Evolutionary conservation across 129 eudicot species (phyloP), one percentile per base, ranked within the genome.

Genomic region (Artemisia tridentata): DNA sequence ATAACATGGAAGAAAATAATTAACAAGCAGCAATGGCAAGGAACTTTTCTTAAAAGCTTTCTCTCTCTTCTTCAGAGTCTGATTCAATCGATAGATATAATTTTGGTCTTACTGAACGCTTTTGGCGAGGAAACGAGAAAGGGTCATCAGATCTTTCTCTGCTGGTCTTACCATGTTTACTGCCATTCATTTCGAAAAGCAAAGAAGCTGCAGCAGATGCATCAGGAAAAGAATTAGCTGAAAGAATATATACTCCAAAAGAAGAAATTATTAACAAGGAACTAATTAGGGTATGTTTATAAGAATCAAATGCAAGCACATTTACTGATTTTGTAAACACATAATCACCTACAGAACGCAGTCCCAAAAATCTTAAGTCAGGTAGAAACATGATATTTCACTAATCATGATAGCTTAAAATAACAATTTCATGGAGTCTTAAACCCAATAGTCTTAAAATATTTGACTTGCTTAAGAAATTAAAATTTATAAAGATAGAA

Each of bases 21-120:
- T 57, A 43, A 19, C 65, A 48, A 15, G 50, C 10, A 60, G 69
- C 71, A 63, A 72, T 25, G 51, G 25, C 18, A 46, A 72, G 31
- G 11, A 76, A 23, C 54, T 50, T 21, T 25, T 5, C 29, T 25
- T 19, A 1, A 64, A 11, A 11, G 49, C 27, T 70, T 19, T 66
- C 79, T 71, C 77, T 70, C 47, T 78, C 81, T 11, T 71, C 84
- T 68, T 93, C 98, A 16, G 97, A 87, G 60, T 93, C 98, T 11
- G 92, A 62, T 63, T 93, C 96, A 50, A 89, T 89, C 4, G 96
- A 85, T 15, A 92, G 82, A 79, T 81, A 79, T 18, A 87, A 70
- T 65, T 89, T 79, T 58, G 86, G 96, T 73, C 91, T 87, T 78
- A 86, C 95, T 71, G 96, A 86, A 46, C 96, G 91, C 74, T 85